These are phyloP conservation scores for Cyberlindnera misumaiensis DNA, from an alignment of 805 yeast species.

Conservation along the genomic window DNA sequence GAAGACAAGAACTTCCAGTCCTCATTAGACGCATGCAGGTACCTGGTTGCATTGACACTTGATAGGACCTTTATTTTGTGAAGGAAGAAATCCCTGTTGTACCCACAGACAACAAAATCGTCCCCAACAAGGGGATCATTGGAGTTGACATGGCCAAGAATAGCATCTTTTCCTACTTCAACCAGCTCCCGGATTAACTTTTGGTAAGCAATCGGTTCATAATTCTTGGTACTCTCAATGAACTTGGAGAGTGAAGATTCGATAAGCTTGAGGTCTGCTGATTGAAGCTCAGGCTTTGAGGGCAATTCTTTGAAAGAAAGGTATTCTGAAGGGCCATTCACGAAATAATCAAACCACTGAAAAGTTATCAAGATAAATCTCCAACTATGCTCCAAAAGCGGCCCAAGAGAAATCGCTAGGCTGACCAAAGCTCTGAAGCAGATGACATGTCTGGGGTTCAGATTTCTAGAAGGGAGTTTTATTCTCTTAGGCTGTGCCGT, in stretches of 20 bases:
- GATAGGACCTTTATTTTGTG: slow-evolving; percentile 47
- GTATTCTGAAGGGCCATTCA: slow-evolving; percentile 50
- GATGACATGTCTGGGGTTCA: slow-evolving; percentile 63
- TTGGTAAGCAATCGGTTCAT: slow-evolving; percentile 42
- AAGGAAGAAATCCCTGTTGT: slow-evolving; percentile 50
- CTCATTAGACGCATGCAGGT: slow-evolving; percentile 33
- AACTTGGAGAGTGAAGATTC: slow-evolving; percentile 54
- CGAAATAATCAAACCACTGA: slow-evolving; percentile 71
- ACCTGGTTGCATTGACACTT: slow-evolving; percentile 44
- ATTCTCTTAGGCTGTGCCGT: slow-evolving; percentile 8
- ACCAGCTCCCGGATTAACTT: slow-evolving; percentile 43
- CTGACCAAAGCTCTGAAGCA: slow-evolving; percentile 76
- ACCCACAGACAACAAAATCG: slow-evolving; percentile 34
- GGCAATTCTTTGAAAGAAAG: slow-evolving; percentile 34
- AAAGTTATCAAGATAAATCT: slow-evolving; percentile 49
- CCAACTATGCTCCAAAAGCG: slow-evolving; percentile 68
- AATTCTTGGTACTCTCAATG: slow-evolving; percentile 53
- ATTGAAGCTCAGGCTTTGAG: slow-evolving; percentile 33
- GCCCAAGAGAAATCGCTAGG: slow-evolving; percentile 76
- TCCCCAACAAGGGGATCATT: slow-evolving; percentile 21
- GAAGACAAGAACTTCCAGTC: slow-evolving; percentile 44
- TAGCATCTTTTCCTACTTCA: slow-evolving; percentile 30
- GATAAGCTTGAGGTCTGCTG: slow-evolving; percentile 43
- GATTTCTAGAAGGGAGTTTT: slow-evolving; percentile 32
- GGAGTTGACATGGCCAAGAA: slow-evolving; percentile 8